Evolutionary conservation across 2,329 filamentous ascomycete species (phyloP), one percentile per base, ranked within the genome.

Genomic region (Botrytis byssoidea): DNA sequence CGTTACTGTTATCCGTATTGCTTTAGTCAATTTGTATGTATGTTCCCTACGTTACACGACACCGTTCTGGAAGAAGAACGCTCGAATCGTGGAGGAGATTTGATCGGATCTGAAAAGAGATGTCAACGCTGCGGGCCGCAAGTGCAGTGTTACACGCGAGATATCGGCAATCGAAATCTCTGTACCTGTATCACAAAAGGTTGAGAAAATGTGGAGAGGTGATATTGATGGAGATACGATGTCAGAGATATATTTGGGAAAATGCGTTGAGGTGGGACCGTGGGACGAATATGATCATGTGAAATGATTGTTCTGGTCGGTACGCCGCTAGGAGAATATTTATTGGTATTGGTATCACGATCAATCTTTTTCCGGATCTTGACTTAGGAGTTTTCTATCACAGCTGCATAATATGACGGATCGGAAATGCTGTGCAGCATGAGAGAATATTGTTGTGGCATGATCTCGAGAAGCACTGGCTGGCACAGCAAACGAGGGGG

Each of bases 201-300:
- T 42, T 18, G 61, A 32, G 60, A 44, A 67, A 37, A 35, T 67
- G 37, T 59, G 70, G 70, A 72, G 48, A 72, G 46, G 29, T n/a
- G 35, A 72, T 40, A 59, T 57, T 32, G 48, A 55, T 51, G 20
- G 35, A 40, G 51, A 72, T 59, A 18, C 32, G 25, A 72, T 51
- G 63, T 61, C 71, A 69, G 63, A 22, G 65, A 44, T 46, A 60
- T 32, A 46, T 37, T 44, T 59, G 64, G 55, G 25, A 20, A 37
- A 37, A 65, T 32, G 48, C 55, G 37, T 18, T 48, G 37, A 40
- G 65, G 71, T 68, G 42, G 65, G 32, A 72, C 71, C 37, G 71
- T 72, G 71, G 71, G 71, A 72, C 71, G 40, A 57, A 46, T 68
- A 68, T 16, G 64, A 59, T 72, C 71, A 72, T 72, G 71, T 72